Evolutionary conservation across 495 filamentous ascomycete species (phyloP), one percentile per base, ranked within the genome.

Genomic region (Penicillium atrosanguineum): DNA sequence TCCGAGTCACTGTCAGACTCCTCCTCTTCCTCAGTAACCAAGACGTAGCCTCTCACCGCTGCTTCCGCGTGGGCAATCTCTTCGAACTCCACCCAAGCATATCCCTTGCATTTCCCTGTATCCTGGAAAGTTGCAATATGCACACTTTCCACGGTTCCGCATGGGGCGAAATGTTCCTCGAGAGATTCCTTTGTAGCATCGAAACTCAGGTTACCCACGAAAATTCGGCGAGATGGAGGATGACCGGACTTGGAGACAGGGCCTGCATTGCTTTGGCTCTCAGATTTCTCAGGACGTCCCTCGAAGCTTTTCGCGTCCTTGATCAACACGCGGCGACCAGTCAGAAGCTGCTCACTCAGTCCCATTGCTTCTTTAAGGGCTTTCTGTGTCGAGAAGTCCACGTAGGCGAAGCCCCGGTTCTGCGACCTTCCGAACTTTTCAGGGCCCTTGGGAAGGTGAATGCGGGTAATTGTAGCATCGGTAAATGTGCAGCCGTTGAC

Each of bases 71-170:
- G 81, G 18, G 87, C 85, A 16, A 90, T 57, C 21, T 90, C 85
- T 64, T 85, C 84, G 72, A 97, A 99, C 37, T 87, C 86, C 44
- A 97, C 84, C 89, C 94, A 97, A 18, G 86, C 92, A 76, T 89
- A 99, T 1, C 94, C 94, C 75, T 97, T 97, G 76, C 95, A 97
- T 74, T 97, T 97, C 23, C 94, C 95, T 37, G 86, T 84, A 63
- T 99, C 95, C 68, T 97, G 90, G 64, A 99, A 99, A 0, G 92
- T 96, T 3, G 95, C 95, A 43, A 96, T 73, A 67, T 93, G 89
- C 57, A 91, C 78, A 71, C 87, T 87, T 31, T 77, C 72, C 50
- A 99, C 79, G 44, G 83, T 80, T 38, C 94, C 94, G 62, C 92
- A 97, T 62, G 84, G 87, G 23, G 71, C 75, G 66, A 95, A 97